A percentile compares a stretch with the other conserved stretches of the same genome.
Conservation (phyloP, 179 eudicot species). For the Heliamphora pulchella region DNA sequence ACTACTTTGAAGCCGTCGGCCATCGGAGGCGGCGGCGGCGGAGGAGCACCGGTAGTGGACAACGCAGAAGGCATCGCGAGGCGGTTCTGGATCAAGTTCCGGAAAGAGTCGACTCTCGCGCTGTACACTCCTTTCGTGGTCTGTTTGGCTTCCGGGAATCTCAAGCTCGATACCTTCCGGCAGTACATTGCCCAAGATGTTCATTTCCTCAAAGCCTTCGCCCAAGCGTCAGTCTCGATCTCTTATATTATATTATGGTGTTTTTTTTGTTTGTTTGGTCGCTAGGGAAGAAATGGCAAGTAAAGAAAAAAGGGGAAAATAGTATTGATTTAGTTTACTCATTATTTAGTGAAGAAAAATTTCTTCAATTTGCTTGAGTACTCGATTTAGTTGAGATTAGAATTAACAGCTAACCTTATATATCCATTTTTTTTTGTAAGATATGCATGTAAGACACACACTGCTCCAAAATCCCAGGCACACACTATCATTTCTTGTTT, state of each 20-base stretch:
- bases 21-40: slow-evolving; percentile 3
- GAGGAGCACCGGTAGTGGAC: slow-evolving; percentile 7
- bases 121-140: slow-evolving; percentile 68
- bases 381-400: not conserved
- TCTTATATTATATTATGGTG: too few relatives aligned
- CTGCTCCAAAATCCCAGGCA: not conserved
- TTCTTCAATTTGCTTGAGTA: not conserved
- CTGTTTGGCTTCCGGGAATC: slow-evolving; percentile 67
- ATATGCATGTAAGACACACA: not conserved
- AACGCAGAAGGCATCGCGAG: slow-evolving; percentile 54
- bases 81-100: slow-evolving; percentile 55
- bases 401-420: not conserved
- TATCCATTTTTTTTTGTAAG: not conserved
- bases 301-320: not conserved
- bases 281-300: not conserved
- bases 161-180: slow-evolving; percentile 49
- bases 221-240: slow-evolving; percentile 56
- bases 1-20: slow-evolving; percentile 10
- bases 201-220: slow-evolving; percentile 73
- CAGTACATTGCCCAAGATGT: slow-evolving; percentile 79
- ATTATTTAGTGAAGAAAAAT: not conserved
- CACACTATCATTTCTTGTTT: not conserved
- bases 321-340: not conserved
- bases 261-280: not conserved
- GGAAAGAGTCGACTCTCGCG: slow-evolving; percentile 43